phyloP scores from a whole-genome alignment of 129 eudicot species.

The Lactuca saligna region DNA sequence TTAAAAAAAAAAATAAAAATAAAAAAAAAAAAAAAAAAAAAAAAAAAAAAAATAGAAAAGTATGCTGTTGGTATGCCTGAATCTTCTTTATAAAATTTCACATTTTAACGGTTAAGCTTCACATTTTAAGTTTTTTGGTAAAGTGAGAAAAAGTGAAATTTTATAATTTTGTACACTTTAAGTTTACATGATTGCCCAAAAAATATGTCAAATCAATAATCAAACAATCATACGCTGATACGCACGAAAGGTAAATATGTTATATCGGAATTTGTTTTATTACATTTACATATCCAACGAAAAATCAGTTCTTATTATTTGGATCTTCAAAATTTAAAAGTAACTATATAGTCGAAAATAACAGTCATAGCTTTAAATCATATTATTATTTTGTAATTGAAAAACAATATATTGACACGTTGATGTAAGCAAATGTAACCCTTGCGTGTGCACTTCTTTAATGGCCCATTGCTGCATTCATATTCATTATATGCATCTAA shows the following conservation, averaged over 20 bases:
- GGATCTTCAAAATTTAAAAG: neutral
- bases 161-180: neutral
- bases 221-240: too few relatives aligned
- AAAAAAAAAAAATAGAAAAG: too few relatives aligned
- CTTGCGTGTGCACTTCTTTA: conserved; percentile 33
- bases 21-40: too few relatives aligned
- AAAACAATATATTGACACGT: neutral
- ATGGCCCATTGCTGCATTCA: conserved; percentile 25
- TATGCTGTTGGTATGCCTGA: too few relatives aligned
- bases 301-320: too few relatives aligned
- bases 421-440: conserved; percentile 25
- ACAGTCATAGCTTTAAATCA: neutral
- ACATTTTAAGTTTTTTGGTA: too few relatives aligned
- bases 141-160: too few relatives aligned
- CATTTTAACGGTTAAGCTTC: too few relatives aligned
- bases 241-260: neutral
- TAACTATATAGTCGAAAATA: neutral
- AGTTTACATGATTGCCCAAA: neutral
- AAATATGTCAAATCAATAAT: neutral
- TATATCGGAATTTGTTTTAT: too few relatives aligned
- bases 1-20: too few relatives aligned
- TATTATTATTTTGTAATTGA: too few relatives aligned
- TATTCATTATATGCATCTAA: conserved; percentile 9
- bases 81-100: too few relatives aligned
- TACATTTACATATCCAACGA: neutral